Evolutionary conservation across 2,329 filamentous ascomycete genomes (phyloP).

Genomic region (Colletotrichum endophyticum): DNA sequence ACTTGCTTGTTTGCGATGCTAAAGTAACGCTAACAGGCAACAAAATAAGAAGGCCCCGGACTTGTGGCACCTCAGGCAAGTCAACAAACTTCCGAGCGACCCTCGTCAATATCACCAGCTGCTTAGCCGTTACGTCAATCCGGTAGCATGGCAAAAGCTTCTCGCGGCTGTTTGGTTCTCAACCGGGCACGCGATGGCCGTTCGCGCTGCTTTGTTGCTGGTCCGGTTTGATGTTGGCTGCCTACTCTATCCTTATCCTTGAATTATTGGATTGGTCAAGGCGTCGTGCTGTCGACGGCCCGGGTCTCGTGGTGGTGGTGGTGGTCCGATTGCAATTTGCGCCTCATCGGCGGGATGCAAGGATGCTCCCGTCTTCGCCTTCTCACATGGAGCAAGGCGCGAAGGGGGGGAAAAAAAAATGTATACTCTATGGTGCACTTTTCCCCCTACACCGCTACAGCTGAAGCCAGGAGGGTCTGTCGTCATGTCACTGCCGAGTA

Average conservation of each 20-base stretch:
- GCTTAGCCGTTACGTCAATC: neutral
- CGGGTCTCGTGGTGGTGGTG: neutral
- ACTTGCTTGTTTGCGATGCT: neutral
- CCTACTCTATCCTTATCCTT: neutral
- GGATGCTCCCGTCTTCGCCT: neutral
- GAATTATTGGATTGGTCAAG: neutral
- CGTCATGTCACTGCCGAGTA: neutral
- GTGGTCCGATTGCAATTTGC: constrained; percentile 8
- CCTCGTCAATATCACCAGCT: neutral
- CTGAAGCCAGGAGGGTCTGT: neutral
- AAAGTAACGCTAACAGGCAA: neutral
- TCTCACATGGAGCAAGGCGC: neutral
- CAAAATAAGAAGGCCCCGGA: neutral
- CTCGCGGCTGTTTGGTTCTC: neutral
- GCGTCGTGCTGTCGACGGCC: neutral
- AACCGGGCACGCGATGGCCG: neutral
- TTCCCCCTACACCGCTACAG: neutral
- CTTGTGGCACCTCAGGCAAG: neutral
- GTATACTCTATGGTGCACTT: neutral
- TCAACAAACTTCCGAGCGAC: neutral
- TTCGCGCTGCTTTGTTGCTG: neutral
- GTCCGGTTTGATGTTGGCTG: neutral
- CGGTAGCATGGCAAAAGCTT: neutral
- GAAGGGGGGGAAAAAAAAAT: neutral
- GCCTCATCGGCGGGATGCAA: neutral